phyloP scores from a whole-genome alignment of 306 rosid genomes.

The Mucuna pruriens region DNA sequence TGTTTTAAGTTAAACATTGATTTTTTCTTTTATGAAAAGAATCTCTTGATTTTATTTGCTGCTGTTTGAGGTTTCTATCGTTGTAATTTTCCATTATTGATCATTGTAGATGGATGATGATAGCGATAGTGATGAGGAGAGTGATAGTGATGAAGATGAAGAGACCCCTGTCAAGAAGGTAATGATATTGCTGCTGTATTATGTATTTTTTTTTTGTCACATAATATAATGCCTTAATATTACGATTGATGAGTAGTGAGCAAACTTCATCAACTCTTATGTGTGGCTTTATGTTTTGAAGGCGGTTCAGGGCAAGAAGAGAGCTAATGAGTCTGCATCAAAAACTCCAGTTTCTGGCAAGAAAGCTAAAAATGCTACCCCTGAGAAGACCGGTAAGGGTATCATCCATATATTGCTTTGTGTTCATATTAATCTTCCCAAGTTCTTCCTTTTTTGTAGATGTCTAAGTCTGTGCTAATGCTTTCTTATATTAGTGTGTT shows the following conservation, averaged over 20 bases:
- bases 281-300: conserved; percentile 11
- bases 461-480: neutral
- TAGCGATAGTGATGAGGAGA: conserved; percentile 41
- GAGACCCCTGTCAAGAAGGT: conserved; percentile 72
- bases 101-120: conserved; percentile 47
- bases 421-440: neutral
- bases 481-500: neutral
- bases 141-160: conserved; percentile 56
- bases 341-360: conserved; percentile 66
- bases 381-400: conserved; percentile 72
- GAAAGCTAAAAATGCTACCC: conserved; percentile 67
- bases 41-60: neutral
- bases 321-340: conserved; percentile 54
- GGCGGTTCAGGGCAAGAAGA: conserved; percentile 65
- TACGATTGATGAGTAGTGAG: neutral
- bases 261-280: neutral
- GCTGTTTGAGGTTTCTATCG: neutral
- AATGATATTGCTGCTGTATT: neutral
- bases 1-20: neutral
- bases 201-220: neutral
- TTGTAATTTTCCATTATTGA: neutral
- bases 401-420: neutral
- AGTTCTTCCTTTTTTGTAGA: neutral
- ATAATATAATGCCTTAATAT: neutral
- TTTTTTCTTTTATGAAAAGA: neutral